Percentiles rank a stretch among this genome's conserved stretches.
Conservation (phyloP, 1,284 basidiomycete genomes). For the Salmacisia buchloeana region DNA sequence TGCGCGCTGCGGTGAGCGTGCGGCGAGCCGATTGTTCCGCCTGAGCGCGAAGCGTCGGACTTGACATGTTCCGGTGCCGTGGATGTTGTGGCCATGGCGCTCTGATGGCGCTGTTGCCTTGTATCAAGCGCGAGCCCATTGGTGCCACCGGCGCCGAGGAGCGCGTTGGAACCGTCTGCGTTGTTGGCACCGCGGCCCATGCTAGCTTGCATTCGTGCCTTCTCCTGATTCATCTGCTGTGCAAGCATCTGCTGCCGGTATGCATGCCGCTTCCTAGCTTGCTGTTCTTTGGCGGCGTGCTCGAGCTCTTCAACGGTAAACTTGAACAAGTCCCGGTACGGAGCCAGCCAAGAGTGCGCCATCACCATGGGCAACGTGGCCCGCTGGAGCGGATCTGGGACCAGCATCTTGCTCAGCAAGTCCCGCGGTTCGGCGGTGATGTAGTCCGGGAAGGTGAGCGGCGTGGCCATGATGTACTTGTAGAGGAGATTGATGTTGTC, state of each 20-base stretch:
- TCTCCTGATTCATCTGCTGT: slow-evolving; percentile 45
- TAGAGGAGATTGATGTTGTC: slow-evolving; percentile 99
- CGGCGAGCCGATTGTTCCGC: not conserved
- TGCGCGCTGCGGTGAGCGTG: not conserved
- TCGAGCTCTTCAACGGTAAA: slow-evolving; percentile 49
- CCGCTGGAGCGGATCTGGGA: slow-evolving; percentile 43
- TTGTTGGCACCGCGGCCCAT: slow-evolving; percentile 5
- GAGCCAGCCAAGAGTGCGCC: slow-evolving; percentile 47
- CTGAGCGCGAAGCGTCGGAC: slow-evolving; percentile 10
- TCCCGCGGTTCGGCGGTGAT: slow-evolving; percentile 46
- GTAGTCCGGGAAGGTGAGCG: slow-evolving; percentile 49
- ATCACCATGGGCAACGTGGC: slow-evolving; percentile 45
- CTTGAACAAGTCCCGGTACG: slow-evolving; percentile 48
- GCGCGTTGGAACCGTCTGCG: not conserved
- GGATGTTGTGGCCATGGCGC: slow-evolving; percentile 23
- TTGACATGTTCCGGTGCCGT: slow-evolving; percentile 10
- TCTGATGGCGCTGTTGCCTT: slow-evolving; percentile 22
- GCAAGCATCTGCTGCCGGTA: slow-evolving; percentile 49
- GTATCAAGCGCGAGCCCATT: slow-evolving; percentile 8
- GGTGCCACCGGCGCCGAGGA: slow-evolving; percentile 1
- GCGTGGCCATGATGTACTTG: slow-evolving; percentile 79
- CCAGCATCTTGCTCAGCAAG: slow-evolving; percentile 45
- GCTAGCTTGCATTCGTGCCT: slow-evolving; percentile 21
- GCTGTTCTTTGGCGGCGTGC: slow-evolving; percentile 48
- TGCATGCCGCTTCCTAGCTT: slow-evolving; percentile 47